Conservation (phyloP, 176 grass and related monocot species). For the barley (Hordeum vulgare) region MorexV3_pseudomolecules_assembly NC_058518.1:297015961-297016460, state of each 20-base stretch:
- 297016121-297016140: slow-evolving; percentile 97
- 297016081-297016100: slow-evolving; percentile 89
- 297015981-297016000: background rate
- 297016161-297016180: slow-evolving; percentile 97
- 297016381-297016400: too few relatives aligned
- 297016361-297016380: background rate
- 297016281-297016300: background rate
- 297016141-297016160: slow-evolving; percentile 98
- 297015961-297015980: background rate
- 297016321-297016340: background rate
- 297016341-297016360: background rate
- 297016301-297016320: background rate
- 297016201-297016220: slow-evolving; percentile 89
- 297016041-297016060: slow-evolving; percentile 94
- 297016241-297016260: too few relatives aligned
- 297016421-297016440: too few relatives aligned
- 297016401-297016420: too few relatives aligned
- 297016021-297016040: slow-evolving; percentile 99
- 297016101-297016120: slow-evolving; percentile 85
- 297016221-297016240: too few relatives aligned
- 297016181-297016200: slow-evolving; percentile 98
- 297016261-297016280: too few relatives aligned
- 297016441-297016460: too few relatives aligned
- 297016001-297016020: slow-evolving; percentile 50
- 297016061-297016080: slow-evolving; percentile 90